A percentile compares a stretch with the other conserved stretches of the same genome.
Conservation (phyloP, 306 rosid species). For the Casuarina cunninghamiana region DNA sequence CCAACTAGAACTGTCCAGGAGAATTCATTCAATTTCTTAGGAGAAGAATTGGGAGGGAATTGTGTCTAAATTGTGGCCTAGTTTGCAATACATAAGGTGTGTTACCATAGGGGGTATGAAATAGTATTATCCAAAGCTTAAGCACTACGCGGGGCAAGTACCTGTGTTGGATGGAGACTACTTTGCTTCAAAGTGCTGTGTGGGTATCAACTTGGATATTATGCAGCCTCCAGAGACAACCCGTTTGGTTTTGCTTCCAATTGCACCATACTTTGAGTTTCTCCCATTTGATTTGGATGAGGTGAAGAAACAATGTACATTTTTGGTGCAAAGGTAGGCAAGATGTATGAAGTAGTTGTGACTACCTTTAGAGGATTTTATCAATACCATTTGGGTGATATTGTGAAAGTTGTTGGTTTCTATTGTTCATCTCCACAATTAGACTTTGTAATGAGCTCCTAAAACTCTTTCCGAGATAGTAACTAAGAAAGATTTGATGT, state of each 20-base stretch:
- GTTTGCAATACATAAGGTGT: conserved; percentile 47
- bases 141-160: conserved; percentile 53
- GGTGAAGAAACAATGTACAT: conserved; percentile 47
- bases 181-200: conserved; percentile 61
- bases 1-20: conserved; percentile 46
- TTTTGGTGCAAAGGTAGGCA: conserved; percentile 51
- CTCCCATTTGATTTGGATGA: conserved; percentile 57
- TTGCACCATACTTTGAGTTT: conserved; percentile 71
- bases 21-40: conserved; percentile 40
- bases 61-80: conserved; percentile 55
- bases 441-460: conserved; percentile 65
- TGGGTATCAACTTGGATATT: conserved; percentile 60
- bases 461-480: conserved; percentile 44
- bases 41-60: conserved; percentile 50
- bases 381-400: conserved; percentile 59
- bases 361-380: conserved; percentile 66
- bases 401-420: conserved; percentile 62
- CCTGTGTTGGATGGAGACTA: conserved; percentile 63
- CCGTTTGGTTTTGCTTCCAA: conserved; percentile 52
- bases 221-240: conserved; percentile 55
- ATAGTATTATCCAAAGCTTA: conserved; percentile 53
- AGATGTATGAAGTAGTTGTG: conserved; percentile 69
- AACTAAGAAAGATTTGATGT: conserved; percentile 56
- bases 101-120: conserved; percentile 67
- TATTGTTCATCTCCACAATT: conserved; percentile 50